A percentile compares a stretch with the other conserved stretches of the same genome.
These are phyloP conservation scores for Xylariomycetidae sp. DNA, from an alignment of 2,329 filamentous ascomycete genomes.

Conservation along the genomic window DNA sequence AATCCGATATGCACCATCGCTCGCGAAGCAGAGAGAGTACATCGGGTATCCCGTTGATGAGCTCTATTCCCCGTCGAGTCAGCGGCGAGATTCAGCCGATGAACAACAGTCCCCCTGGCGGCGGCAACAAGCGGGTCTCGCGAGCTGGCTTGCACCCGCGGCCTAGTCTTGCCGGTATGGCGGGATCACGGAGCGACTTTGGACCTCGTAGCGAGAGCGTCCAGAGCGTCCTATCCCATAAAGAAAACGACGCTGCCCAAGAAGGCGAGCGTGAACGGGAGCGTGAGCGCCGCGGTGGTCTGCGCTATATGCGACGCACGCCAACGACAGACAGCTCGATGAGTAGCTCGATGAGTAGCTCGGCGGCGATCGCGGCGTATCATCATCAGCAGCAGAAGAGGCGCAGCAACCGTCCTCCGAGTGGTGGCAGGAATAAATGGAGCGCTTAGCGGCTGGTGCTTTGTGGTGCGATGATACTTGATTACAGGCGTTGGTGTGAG, in stretches of 20 bases:
- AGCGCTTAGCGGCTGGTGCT: constrained; percentile 15
- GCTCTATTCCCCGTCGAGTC: constrained; percentile 18
- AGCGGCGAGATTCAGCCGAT: constrained; percentile 14
- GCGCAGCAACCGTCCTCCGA: constrained; percentile 18
- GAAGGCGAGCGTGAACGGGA: constrained; percentile 6
- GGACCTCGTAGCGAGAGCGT: no score
- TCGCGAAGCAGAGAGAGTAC: constrained; percentile 20
- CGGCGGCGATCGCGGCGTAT: constrained; percentile 11
- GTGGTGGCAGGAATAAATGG: constrained; percentile 20
- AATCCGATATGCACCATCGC: constrained; percentile 21
- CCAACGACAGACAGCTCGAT: no score
- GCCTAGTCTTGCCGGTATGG: constrained; percentile 11
- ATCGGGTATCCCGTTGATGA: constrained; percentile 15
- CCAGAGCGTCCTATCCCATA: constrained; percentile 21
- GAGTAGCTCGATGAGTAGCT: constrained; percentile 2
- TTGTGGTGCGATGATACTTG: constrained; percentile 9
- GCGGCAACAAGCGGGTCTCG: constrained; percentile 16
- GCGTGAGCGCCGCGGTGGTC: no score
- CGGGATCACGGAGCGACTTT: constrained; percentile 17
- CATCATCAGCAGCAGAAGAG: constrained; percentile 12
- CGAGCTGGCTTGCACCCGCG: constrained; percentile 16
- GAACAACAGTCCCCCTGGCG: constrained; percentile 4
- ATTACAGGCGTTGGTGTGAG: no score
- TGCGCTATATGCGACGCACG: no score
- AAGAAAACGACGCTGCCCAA: constrained; percentile 17